Evolutionary conservation across 345 rosid species (phyloP), one percentile per base, ranked within the genome.

Genomic region (Physaria fendleri): DNA sequence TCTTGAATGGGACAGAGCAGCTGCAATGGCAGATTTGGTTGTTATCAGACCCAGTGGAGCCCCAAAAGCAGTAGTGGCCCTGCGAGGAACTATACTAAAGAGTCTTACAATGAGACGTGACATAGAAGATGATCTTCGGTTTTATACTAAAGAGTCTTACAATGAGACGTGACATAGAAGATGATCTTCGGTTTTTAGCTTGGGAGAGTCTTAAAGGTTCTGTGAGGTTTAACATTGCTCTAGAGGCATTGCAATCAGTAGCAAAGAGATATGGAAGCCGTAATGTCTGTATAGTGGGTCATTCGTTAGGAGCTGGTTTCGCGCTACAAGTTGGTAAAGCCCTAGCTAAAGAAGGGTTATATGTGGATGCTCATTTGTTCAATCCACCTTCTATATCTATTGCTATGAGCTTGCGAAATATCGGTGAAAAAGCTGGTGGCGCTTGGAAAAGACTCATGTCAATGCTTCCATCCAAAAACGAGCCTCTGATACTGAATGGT

Each of bases 131-230:
- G 99, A 93, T 77, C 97, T 93, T n/a, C n/a, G n/a, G n/a, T n/a
- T n/a, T n/a, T 2, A 45, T 93, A 60, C 94, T 90, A 20, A 93
- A 85, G 71, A 65, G 87, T 54, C 87, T 77, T 15, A 90, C 99
- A 6, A 90, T 93, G 51, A 73, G 86, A 37, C 76, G 95, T 62
- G 97, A 90, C 45, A 76, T 93, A 0, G 79, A 90, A 71, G 97
- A 93, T 45, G 99, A 93, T 77, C 97, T 93, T 8, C 87, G 99
- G 4, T 90, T 93, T 71, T 76, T 93, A 17, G 85, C 97, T 14
- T 93, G 91, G 97, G 99, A 93, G 66, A 93, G 90, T 48, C 80
- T 93, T 57, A 87, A 81, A 78, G 99, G 97, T 28, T 93, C 96
- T 3, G 87, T 87, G 22, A 79, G 97, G 77, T 93, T 87, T 61